Evolutionary conservation across 331 rosid genomes (phyloP), one percentile per base, ranked within the genome.

Genomic region (Quercus phellos): DNA sequence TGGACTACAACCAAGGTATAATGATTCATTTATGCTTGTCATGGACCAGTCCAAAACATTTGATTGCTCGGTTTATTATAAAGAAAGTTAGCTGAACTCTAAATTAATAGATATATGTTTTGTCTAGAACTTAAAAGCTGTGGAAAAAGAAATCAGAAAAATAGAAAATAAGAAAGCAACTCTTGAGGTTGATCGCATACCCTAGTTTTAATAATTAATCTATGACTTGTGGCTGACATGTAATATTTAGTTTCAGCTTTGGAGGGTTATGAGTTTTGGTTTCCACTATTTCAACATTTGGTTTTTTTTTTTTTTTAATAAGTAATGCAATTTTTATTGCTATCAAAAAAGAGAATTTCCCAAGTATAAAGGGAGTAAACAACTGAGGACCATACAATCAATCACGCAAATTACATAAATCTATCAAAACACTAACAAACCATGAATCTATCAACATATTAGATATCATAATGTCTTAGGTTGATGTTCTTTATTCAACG

Each of bases 1-100:
- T 94, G 86, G 99, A 90, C 85, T 87, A 88, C 79, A 92, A 94
- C 84, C 97, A 94, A 88, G 99, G 99, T 92, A 83, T 67, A 18
- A 9, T 30, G 21, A 34, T 68, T 75, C 22, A 27, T 73, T 54
- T 7, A 35, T 50, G 11, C 19, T 7, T 29, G 18, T 13, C 32
- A 21, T 42, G 43, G 53, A 10, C 53, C 4, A 10, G 24, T 0
- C 42, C 54, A 68, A 79, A 55, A 38, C 66, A 56, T 71, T 18
- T 18, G 32, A 50, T 9, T 34, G 24, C 51, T 51, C 32, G 2
- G 55, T 73, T 73, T 38, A 2, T 7, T 3, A 55, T 61, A 26
- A 74, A 35, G 12, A 26, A 30, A 68, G 46, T 38, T 38, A 27
- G 17, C 16, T 54, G 16, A 30, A 54, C 24, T 53, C 14, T 42